Base-by-base conservation (phyloP, 345 rosid genomes). In the Bretschneidera sinensis region DNA sequence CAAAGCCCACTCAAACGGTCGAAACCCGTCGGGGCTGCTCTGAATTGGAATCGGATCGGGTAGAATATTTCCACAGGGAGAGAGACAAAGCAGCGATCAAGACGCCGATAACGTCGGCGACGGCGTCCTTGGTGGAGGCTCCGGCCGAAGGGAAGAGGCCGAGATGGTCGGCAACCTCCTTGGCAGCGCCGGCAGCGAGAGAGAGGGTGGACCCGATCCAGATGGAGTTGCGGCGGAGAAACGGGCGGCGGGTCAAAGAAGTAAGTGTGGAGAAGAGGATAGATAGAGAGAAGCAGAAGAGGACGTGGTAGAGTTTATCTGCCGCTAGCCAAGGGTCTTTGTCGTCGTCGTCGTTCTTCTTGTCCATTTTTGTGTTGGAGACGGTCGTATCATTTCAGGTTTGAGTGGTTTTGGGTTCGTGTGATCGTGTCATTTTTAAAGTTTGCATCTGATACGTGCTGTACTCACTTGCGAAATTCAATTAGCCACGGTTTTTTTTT, bases 141-240 rank as follows among this genome's bases (percentile, higher is more conserved):
- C 94, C 96, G 15, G 97, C 80, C 11, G 98, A 92, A 14, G 86
- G 94, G 76, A 92, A 85, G 61, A 83, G 0, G 0, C 94, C 91
- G 51, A 92, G 52, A 6, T 92, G 94, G 63, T 92, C 94, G n/a
- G 87, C 97, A 11, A 80, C 84, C 76, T 92, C 96, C 76, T 92
- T 92, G 72, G 91, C 86, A 15, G 94, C 96, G 48, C 98, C 98
- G 61, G 91, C 88, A 51, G 76, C 50, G 65, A 89, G 91, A 48
- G 98, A 89, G 66, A 83, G 68, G 7, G 76, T 64, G 56, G 96
- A 87, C 54, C 97, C 98, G 74, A 81, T 52, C 63, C 69, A 59
- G 24, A 87, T 68, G 23, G 86, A 85, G 66, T 80, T 71, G 51
- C 77, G 81, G 34, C 86, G 85, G 51, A 92, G 78, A 61, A 82